Base-by-base conservation (phyloP, 441 rosid genomes). In the Euphorbia schlechtendalii region DNA sequence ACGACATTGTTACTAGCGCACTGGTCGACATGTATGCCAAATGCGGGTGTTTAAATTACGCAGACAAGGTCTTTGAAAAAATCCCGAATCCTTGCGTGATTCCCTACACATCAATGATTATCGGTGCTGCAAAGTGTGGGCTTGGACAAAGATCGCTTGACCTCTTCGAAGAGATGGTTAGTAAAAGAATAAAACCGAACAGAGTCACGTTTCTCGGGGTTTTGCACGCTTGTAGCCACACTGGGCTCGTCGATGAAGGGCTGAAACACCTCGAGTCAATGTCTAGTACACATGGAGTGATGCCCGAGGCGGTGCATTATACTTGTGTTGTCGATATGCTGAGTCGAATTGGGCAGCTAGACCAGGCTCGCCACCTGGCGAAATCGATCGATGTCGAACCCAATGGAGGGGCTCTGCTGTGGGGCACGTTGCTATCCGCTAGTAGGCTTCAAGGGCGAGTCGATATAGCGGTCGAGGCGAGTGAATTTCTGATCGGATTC, bases 1-100 rank as follows among this genome's bases (percentile, higher is more conserved):
- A 82, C 55, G 80, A 69, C 32, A 89, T 91, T 18, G 83, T 88
- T 68, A 82, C 86, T 8, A 76, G 79, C 18, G 76, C 96, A 15
- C 81, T 91, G 62, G 79, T 91, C 7, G 97, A 91, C 77, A 88
- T 88, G 96, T 91, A 91, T 64, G 81, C 88, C 6, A 91, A 91
- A 71, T 84, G 94, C 14, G 94, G 92, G 21, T 69, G 78, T 45
- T 68, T 86, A 56, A 55, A 54, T 65, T 86, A 86, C 69, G 83
- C 90, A 0, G 76, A 78, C 28, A 80, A 76, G 65, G 82, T 84
- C 38, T 91, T 91, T 61, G 52, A 61, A 74, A 77, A 81, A 51
- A 77, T 87, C 63, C 28, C 56, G 0, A 66, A 65, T 60, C 92
- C 84, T 61, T 85, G 81, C 45, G 88, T 91, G 21, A 77, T 91